Percentiles rank a stretch among this genome's conserved stretches.
phyloP scores from a whole-genome alignment of 2,329 filamentous ascomycete species.

The Neodidymelliopsis sp. region DNA sequence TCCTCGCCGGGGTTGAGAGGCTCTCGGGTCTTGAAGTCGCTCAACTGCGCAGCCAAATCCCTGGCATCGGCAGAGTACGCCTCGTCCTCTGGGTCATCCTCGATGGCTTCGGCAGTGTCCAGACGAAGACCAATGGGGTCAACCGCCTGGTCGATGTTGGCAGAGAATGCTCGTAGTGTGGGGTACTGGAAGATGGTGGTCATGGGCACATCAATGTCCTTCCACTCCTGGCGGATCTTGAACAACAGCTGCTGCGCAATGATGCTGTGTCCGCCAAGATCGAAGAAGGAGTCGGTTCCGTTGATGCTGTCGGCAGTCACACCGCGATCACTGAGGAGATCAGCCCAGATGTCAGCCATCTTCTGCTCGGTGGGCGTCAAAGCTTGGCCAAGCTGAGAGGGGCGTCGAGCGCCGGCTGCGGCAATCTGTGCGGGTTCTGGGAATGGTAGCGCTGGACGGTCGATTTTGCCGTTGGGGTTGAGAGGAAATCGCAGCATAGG shows the following conservation, averaged over 20 bases:
- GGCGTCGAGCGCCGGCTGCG: conserved; percentile 60
- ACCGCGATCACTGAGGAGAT: conserved; percentile 66
- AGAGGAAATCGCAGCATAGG: conserved; percentile 75
- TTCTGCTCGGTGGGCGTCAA: conserved; percentile 67
- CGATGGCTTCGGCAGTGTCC: conserved; percentile 48
- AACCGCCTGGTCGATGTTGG: conserved; percentile 59
- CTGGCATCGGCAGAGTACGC: conserved; percentile 63
- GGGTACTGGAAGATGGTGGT: conserved; percentile 73
- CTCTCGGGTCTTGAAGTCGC: conserved; percentile 42
- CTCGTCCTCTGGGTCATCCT: conserved; percentile 58
- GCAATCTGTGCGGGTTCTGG: conserved; percentile 74
- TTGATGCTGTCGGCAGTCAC: conserved; percentile 73
- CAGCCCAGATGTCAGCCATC: conserved; percentile 76
- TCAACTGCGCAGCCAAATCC: conserved; percentile 59
- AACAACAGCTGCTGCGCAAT: conserved; percentile 83
- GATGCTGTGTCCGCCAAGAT: conserved; percentile 81
- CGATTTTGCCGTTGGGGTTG: conserved; percentile 72
- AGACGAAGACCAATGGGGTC: conserved; percentile 58
- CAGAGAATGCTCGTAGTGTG: conserved; percentile 65
- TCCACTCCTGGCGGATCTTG: conserved; percentile 68
- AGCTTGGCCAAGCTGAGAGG: conserved; percentile 54
- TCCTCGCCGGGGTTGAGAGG: conserved; percentile 52
- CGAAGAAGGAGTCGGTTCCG: conserved; percentile 73
- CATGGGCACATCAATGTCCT: conserved; percentile 72
- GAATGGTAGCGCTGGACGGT: conserved; percentile 81